phyloP scores from a whole-genome alignment of 2,329 filamentous ascomycete species.

The Chalaropsis thielavioides region DNA sequence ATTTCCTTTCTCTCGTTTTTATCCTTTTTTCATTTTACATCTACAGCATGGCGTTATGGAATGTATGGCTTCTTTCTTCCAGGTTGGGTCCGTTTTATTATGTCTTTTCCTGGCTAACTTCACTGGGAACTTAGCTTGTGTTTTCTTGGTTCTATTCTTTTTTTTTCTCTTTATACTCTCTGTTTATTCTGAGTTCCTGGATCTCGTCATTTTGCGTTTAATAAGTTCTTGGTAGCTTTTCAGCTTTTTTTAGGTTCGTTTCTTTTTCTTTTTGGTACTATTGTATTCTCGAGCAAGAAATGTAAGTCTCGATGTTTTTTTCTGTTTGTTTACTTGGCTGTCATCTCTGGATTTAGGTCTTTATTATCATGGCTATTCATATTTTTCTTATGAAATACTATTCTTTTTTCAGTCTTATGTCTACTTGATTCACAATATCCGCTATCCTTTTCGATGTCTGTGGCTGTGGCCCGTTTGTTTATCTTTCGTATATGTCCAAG shows the following conservation, averaged over 20 bases:
- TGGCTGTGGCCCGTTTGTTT: background rate
- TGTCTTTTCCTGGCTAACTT: background rate
- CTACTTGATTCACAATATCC: background rate
- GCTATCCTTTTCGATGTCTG: too few relatives aligned
- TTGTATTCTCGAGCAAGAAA: background rate
- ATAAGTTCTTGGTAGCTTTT: background rate
- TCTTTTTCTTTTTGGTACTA: background rate
- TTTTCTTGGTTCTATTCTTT: background rate
- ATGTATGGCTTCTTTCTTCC: background rate
- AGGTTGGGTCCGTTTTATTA: background rate
- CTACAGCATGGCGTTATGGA: constrained; percentile 2
- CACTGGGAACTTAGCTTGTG: background rate
- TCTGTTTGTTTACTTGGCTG: background rate
- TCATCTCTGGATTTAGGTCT: background rate
- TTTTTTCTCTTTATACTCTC: background rate
- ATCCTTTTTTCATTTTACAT: background rate
- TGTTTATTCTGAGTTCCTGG: background rate
- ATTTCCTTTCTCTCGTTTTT: constrained; percentile 2
- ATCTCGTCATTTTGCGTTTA: constrained; percentile 1
- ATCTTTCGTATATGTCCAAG: background rate
- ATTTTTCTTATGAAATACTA: background rate
- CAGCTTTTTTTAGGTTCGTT: background rate
- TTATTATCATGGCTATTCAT: constrained; percentile 3
- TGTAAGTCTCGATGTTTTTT: background rate
- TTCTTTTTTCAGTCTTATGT: background rate